These are phyloP conservation scores for Luffa aegyptiaca DNA, from an alignment of 306 rosid species.

Conservation along the genomic window DNA sequence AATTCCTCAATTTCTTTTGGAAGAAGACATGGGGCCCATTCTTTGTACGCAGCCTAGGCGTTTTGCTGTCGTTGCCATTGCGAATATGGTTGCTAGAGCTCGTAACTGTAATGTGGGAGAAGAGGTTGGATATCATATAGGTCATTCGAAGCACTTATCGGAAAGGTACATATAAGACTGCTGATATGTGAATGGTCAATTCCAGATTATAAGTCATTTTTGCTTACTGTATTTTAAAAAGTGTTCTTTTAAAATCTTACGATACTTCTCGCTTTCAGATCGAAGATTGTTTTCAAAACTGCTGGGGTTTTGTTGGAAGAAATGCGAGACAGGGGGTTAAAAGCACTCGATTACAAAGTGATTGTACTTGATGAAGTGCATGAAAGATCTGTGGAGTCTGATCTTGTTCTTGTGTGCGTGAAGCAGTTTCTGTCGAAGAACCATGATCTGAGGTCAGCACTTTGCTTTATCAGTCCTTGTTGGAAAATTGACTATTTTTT, in stretches of 20 bases:
- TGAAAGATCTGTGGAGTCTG: slow-evolving; percentile 93
- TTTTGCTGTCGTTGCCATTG: slow-evolving; percentile 81
- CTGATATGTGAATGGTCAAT: background rate
- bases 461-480: slow-evolving; percentile 8
- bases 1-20: slow-evolving; percentile 84
- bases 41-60: slow-evolving; percentile 88
- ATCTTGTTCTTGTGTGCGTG: slow-evolving; percentile 78
- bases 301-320: slow-evolving; percentile 92
- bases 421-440: slow-evolving; percentile 73
- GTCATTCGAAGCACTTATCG: slow-evolving; percentile 57
- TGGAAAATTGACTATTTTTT: background rate
- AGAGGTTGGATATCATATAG: slow-evolving; percentile 89
- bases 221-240: background rate
- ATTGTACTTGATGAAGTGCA: slow-evolving; percentile 91
- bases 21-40: slow-evolving; percentile 63
- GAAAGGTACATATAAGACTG: slow-evolving; percentile 28
- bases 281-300: slow-evolving; percentile 73
- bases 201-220: background rate
- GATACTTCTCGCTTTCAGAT: slow-evolving; percentile 23
- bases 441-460: slow-evolving; percentile 57
- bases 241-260: background rate
- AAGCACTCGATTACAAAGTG: slow-evolving; percentile 70
- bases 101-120: slow-evolving; percentile 67
- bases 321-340: slow-evolving; percentile 64
- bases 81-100: slow-evolving; percentile 75